Evolutionary conservation across 2,329 filamentous ascomycete species (phyloP).

Genomic region (Ustilaginoidea virens): DNA sequence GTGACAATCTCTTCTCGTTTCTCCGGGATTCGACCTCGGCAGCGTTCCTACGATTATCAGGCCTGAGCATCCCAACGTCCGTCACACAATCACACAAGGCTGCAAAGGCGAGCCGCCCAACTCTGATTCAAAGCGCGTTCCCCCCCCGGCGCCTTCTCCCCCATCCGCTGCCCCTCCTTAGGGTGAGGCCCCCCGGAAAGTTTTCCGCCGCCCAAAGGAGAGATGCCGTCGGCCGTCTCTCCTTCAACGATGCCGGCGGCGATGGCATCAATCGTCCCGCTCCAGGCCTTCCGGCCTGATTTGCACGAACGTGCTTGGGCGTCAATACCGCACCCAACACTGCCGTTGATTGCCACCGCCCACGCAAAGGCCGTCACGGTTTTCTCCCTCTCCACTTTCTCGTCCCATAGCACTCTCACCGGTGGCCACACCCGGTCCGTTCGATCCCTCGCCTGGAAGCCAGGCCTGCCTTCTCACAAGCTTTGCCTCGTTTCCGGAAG

Average conservation of each 20-base stretch:
- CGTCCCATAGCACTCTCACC: constrained; percentile 61
- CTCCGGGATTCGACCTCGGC: too few relatives aligned
- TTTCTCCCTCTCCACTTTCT: constrained; percentile 73
- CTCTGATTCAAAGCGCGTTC: too few relatives aligned
- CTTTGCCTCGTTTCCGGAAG: constrained; percentile 80
- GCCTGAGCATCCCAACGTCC: too few relatives aligned
- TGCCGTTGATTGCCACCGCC: constrained; percentile 78
- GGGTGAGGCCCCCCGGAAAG: too few relatives aligned
- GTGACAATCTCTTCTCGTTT: too few relatives aligned
- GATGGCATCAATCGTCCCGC: constrained; percentile 13
- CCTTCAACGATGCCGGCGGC: neutral
- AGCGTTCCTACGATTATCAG: too few relatives aligned
- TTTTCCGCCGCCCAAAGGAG: too few relatives aligned
- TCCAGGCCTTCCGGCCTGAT: constrained; percentile 37
- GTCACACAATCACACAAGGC: too few relatives aligned
- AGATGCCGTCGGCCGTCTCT: constrained; percentile 2
- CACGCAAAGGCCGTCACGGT: constrained; percentile 78
- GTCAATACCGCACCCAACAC: constrained; percentile 68
- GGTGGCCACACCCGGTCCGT: constrained; percentile 87
- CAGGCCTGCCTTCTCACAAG: constrained; percentile 41
- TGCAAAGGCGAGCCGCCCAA: too few relatives aligned
- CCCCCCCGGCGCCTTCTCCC: too few relatives aligned
- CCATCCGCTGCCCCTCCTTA: too few relatives aligned
- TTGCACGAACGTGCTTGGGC: constrained; percentile 68
- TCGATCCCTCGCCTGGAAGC: constrained; percentile 80